phyloP scores from a whole-genome alignment of 192 early-diverging fungal species.

The Pilaira anomala region DNA sequence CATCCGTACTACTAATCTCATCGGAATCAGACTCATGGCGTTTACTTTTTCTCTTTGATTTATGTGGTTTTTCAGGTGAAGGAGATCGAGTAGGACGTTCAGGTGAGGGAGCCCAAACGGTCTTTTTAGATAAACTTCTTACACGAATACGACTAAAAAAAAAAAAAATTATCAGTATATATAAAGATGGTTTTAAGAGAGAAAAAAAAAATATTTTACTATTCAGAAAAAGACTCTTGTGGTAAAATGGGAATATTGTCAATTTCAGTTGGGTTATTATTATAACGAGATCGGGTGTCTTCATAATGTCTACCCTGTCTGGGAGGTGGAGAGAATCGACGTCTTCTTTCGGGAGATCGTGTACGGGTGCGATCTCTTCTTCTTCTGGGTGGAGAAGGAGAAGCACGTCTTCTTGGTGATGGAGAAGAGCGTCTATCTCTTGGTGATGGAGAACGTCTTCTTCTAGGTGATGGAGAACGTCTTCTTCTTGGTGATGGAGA shows the following conservation, averaged over 20 bases:
- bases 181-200: neutral
- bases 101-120: constrained; percentile 49
- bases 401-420: no score
- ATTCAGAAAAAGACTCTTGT: neutral
- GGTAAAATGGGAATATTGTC: neutral
- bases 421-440: no score
- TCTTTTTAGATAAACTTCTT: constrained; percentile 32
- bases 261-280: neutral
- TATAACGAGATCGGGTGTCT: neutral
- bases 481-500: no score
- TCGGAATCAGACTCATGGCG: constrained; percentile 12
- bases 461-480: no score
- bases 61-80: constrained; percentile 19
- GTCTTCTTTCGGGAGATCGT: neutral
- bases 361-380: neutral
- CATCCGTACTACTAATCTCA: neutral
- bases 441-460: no score
- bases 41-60: constrained; percentile 11
- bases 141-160: constrained; percentile 34
- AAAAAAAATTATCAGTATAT: constrained; percentile 1
- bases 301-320: neutral
- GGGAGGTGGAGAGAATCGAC: neutral
- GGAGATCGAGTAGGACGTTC: constrained; percentile 31
- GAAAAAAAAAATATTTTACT: no score
- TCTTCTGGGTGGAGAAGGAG: neutral